Conservation (phyloP, 257 asterid genomes). For the Nicotiana attenuata region DNA sequence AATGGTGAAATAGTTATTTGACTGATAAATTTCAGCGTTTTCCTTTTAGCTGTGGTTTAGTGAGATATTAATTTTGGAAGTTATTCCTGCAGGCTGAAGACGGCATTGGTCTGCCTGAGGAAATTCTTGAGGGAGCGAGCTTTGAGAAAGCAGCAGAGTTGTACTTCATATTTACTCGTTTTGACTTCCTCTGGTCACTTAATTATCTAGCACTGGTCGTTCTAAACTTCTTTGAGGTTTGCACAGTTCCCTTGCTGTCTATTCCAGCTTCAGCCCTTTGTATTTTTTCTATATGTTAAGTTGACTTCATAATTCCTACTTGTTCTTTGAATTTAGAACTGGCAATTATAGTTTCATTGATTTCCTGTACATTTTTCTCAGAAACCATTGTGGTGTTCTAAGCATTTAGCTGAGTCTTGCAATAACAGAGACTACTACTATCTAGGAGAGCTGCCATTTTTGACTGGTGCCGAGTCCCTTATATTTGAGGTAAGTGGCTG, state of each 20-base stretch:
- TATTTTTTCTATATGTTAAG: neutral
- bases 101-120: conserved; percentile 96
- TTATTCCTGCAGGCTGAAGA: conserved; percentile 85
- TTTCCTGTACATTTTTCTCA: conserved; percentile 28
- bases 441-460: conserved; percentile 88
- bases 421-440: conserved; percentile 67
- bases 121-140: conserved; percentile 77
- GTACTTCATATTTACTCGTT: conserved; percentile 66
- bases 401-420: conserved; percentile 45
- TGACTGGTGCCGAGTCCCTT: conserved; percentile 63
- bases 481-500: conserved; percentile 65
- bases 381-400: conserved; percentile 97
- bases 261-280: conserved; percentile 8
- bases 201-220: conserved; percentile 74
- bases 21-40: neutral
- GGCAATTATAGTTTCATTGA: neutral
- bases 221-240: conserved; percentile 80
- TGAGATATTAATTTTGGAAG: neutral
- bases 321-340: neutral
- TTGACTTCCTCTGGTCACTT: conserved; percentile 86
- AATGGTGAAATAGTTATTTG: neutral
- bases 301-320: neutral
- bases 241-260: conserved; percentile 17
- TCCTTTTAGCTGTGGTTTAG: neutral
- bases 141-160: conserved; percentile 56